Evolutionary conservation across 805 yeast species (phyloP), one percentile per base, ranked within the genome.

Genomic region (Myxozyma vanderwaltii): DNA sequence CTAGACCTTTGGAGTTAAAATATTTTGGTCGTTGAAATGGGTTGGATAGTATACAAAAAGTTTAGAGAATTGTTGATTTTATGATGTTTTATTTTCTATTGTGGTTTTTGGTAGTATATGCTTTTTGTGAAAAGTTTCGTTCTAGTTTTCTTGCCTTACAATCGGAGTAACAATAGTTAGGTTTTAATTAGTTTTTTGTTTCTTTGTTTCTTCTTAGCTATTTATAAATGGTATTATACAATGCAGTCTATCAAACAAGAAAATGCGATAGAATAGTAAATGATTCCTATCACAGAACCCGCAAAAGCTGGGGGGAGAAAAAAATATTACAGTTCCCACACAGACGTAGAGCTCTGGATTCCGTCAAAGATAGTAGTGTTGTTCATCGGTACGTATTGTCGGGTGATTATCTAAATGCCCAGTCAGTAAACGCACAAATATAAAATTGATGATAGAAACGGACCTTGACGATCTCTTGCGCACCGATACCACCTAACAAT

Each of bases 391-490:
- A 86, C 78, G 66, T 89, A 91, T 72, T 92, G 98, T 38, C 81
- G 80, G 1, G 96, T 89, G 24, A 88, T 66, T 2, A 82, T 61
- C 67, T 66, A 48, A 23, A 27, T 5, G 13, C 52, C 40, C 35
- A 17, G 10, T 35, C 15, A 31, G 33, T 15, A 38, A 13, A 6
- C 7, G 13, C 15, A 21, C 36, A 10, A 19, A 13, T n/a, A 21
- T 26, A 19, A 48, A 17, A 31, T 33, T 6, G 6, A 29, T 15
- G 15, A 13, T 31, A 38, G 17, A 24, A 2, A 33, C 63, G 68
- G 45, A 83, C 69, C 73, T 94, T 92, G 52, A 89, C 77, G 3
- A 82, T 84, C 70, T 92, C 99, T 70, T 92, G 97, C 2, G 90
- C 86, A 0, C 83, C 91, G 12, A 91, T 76, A 0, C 97, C 98